A percentile compares a stretch with the other conserved stretches of the same genome.
These are phyloP conservation scores for Polytolypa hystricis DNA, from an alignment of 2,329 filamentous ascomycete genomes.

Conservation along the genomic window DNA sequence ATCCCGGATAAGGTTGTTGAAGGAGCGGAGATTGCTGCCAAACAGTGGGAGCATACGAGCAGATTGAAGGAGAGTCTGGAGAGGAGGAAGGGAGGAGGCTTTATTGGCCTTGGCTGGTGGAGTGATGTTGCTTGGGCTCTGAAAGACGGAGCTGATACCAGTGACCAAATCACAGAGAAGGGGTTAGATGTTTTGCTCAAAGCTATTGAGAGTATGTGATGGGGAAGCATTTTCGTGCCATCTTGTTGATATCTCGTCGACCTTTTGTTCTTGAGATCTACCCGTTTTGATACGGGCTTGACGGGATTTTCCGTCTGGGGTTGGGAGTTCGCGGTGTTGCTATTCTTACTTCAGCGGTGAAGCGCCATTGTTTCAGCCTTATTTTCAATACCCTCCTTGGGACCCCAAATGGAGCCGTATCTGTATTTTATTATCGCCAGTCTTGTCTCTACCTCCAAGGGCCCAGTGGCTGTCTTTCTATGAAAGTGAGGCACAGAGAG, in stretches of 20 bases:
- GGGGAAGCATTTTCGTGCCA: too few relatives aligned
- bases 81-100: slow-evolving; percentile 63
- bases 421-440: neutral
- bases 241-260: neutral
- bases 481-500: too few relatives aligned
- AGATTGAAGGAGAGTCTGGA: slow-evolving; percentile 80
- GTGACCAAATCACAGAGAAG: slow-evolving; percentile 34
- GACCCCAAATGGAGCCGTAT: neutral
- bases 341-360: neutral
- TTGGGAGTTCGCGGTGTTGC: neutral
- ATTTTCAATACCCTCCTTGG: too few relatives aligned
- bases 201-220: slow-evolving; percentile 45
- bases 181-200: slow-evolving; percentile 46
- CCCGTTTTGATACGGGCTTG: slow-evolving; percentile 5
- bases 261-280: slow-evolving; percentile 2
- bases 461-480: too few relatives aligned
- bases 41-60: slow-evolving; percentile 91
- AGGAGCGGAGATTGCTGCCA: slow-evolving; percentile 75
- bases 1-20: slow-evolving; percentile 75
- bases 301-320: neutral
- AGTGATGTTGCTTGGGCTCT: slow-evolving; percentile 78
- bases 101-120: slow-evolving; percentile 72
- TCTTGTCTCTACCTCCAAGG: too few relatives aligned
- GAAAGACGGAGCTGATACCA: slow-evolving; percentile 37
- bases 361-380: neutral